phyloP scores from a whole-genome alignment of 2,329 filamentous ascomycete genomes.

The Venturia oleaginea region DNA sequence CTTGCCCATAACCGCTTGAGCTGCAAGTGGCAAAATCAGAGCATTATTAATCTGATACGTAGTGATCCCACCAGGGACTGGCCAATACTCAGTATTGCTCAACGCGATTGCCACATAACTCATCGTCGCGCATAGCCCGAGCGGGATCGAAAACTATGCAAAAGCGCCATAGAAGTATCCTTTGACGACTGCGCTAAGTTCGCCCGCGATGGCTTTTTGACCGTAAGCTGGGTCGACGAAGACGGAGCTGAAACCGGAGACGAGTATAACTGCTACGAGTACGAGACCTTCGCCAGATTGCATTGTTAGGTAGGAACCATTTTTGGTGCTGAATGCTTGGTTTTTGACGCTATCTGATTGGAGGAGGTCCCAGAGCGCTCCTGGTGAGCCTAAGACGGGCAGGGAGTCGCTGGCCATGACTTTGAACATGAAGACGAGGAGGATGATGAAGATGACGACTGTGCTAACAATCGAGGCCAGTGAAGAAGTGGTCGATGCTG shows the following conservation, averaged over 20 bases:
- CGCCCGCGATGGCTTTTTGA: constrained; percentile 14
- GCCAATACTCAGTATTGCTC: constrained; percentile 2
- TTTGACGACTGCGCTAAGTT: constrained; percentile 11
- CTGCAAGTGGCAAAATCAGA: constrained; percentile 10
- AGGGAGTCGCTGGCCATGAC: constrained; percentile 8
- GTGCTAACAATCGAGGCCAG: background rate
- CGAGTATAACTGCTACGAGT: constrained; percentile 11
- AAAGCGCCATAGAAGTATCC: constrained; percentile 9
- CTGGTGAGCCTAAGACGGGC: constrained; percentile 11
- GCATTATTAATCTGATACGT: constrained; percentile 7
- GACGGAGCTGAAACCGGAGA: constrained; percentile 13
- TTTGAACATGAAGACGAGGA: constrained; percentile 12
- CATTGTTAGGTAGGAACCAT: constrained; percentile 12
- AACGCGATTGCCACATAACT: constrained; percentile 6
- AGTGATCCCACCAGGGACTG: constrained; percentile 1
- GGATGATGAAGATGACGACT: constrained; percentile 9
- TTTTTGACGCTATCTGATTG: background rate
- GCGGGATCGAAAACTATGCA: constrained; percentile 9
- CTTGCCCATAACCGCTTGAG: constrained; percentile 7
- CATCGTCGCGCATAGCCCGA: constrained; percentile 8
- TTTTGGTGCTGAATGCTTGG: constrained; percentile 4
- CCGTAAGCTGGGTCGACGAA: constrained; percentile 14
- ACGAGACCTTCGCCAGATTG: constrained; percentile 9
- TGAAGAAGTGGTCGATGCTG: too few relatives aligned
- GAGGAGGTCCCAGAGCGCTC: constrained; percentile 14